Evolutionary conservation across 2,329 filamentous ascomycete genomes (phyloP), one percentile per base, ranked within the genome.

Genomic region (Curvularia spicifera): DNA sequence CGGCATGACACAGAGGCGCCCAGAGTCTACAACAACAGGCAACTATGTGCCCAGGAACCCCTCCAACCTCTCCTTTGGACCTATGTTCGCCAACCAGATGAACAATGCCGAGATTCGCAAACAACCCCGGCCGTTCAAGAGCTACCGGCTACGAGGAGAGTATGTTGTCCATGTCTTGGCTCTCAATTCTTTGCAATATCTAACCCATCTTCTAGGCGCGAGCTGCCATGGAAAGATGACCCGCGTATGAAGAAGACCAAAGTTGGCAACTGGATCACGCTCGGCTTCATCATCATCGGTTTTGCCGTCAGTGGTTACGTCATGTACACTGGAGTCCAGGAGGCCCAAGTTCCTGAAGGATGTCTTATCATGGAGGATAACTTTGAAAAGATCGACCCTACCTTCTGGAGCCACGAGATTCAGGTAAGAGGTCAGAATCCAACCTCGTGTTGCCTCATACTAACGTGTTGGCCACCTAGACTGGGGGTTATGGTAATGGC

Each of bases 401-500:
- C 82, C 18, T 76, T 89, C 3, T 93, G 90, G 90, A 86, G 84
- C 1, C 87, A 89, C 67, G 90, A 93, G 73, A 85, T 89, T 9
- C 85, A 91, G 66, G 80, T 90, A 37, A 45, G 50, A 31, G 15
- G 2, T 24, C 31, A 12, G 28, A 15, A 5, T 39, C 10, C 49
- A 2, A 2, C 7, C 44, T n/a, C 35, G 4, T 12, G 7, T 28
- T 4, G 1, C 26, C 33, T 15, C 15, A 13, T 13, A 15, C 46
- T 60, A 22, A 65, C 24, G 10, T 1, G 1, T 2, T 7, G 2
- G 18, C 26, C 42, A 44, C 7, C 31, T 24, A 67, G 57, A 67
- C 90, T 31, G 89, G 89, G 39, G 89, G 89, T 5, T 92, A 87
- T 71, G 90, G 89, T 86, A 91, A 81, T 71, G 88, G 79, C 26